phyloP scores from a whole-genome alignment of 192 early-diverging fungal species.

The Obelidium mucronatum region DNA sequence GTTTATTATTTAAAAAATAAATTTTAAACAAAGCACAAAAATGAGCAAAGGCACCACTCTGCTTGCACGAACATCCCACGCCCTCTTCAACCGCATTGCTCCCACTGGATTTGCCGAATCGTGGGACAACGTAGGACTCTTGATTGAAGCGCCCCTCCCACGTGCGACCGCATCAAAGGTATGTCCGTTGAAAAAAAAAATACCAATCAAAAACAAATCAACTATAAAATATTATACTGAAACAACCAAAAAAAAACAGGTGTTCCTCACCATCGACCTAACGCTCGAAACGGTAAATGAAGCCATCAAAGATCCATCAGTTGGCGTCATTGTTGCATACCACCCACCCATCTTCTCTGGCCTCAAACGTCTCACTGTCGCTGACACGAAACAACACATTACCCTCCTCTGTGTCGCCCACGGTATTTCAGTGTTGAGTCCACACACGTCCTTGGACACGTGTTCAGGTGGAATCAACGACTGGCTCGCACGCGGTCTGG shows the following conservation, averaged over 20 bases:
- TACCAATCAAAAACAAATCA: too few species aligned
- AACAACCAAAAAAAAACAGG: too few species aligned
- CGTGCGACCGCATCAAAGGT: slow-evolving; percentile 66
- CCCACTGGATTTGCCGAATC: slow-evolving; percentile 29
- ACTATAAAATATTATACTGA: too few species aligned
- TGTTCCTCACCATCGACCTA: slow-evolving; percentile 94
- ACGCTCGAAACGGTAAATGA: slow-evolving; percentile 79
- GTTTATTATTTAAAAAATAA: too few species aligned
- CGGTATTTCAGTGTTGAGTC: slow-evolving; percentile 83
- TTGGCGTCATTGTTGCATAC: slow-evolving; percentile 92
- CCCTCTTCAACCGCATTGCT: slow-evolving; percentile 9
- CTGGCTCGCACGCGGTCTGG: slow-evolving; percentile 81
- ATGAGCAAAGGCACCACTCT: not conserved
- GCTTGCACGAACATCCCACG: slow-evolving; percentile 4
- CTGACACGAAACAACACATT: slow-evolving; percentile 82
- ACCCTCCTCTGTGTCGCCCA: slow-evolving; percentile 78
- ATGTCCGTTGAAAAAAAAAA: too few species aligned
- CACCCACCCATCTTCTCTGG: slow-evolving; percentile 91
- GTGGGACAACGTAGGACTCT: slow-evolving; percentile 65
- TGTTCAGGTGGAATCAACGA: slow-evolving; percentile 86
- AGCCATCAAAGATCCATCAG: slow-evolving; percentile 71
- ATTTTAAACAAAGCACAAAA: too few species aligned
- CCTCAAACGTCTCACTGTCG: slow-evolving; percentile 78
- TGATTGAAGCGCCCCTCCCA: slow-evolving; percentile 87
- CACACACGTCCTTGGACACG: slow-evolving; percentile 90